A percentile compares a stretch with the other conserved stretches of the same genome.
Evolutionary conservation across 2,329 filamentous ascomycete species (phyloP).

Genomic region (Talaromyces sp.): DNA sequence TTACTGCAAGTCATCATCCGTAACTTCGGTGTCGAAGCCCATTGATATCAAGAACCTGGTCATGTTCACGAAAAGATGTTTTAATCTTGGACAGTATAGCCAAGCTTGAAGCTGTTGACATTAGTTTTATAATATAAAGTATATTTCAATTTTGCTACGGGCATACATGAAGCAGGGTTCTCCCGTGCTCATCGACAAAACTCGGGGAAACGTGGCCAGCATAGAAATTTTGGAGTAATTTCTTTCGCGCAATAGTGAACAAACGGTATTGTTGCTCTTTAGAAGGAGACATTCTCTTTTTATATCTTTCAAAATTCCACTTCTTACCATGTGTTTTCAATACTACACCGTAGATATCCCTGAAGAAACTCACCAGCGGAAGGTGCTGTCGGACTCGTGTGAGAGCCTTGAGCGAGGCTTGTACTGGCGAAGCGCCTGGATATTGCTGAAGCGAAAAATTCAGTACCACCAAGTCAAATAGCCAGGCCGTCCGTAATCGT

Average conservation of each 20-base stretch:
- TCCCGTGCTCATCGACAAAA: neutral
- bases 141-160: neutral
- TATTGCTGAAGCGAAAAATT: neutral
- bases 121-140: neutral
- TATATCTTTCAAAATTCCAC: rapidly evolving
- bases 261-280: neutral
- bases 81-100: neutral
- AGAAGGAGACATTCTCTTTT: neutral
- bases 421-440: neutral
- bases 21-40: neutral
- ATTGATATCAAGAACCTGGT: neutral
- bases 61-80: neutral
- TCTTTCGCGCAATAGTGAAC: neutral
- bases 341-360: neutral
- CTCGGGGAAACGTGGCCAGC: neutral
- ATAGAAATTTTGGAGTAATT: neutral
- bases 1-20: neutral
- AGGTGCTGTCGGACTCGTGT: neutral
- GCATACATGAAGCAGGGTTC: neutral
- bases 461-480: neutral
- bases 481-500: neutral
- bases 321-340: neutral
- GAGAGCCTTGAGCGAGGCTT: neutral
- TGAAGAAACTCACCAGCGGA: neutral
- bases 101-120: neutral